Conservation (phyloP, 768 basidiomycete species). For the Termitomyces sp. region DNA sequence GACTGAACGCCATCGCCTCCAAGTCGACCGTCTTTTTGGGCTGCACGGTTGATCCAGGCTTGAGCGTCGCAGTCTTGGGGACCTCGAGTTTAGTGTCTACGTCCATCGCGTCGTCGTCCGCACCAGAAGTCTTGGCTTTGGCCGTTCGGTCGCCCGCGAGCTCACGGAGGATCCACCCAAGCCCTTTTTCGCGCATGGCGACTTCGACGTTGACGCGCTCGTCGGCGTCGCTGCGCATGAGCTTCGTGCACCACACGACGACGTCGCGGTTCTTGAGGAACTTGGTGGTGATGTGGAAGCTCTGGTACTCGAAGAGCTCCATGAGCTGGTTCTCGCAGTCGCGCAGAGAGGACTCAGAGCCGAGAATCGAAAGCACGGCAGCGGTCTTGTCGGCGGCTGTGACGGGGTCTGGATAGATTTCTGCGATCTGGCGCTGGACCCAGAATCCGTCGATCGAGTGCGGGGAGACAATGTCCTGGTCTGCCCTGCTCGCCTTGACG, state of each 20-base stretch:
- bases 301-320: conserved; percentile 93
- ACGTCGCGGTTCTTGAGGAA: conserved; percentile 96
- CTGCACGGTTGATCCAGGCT: conserved; percentile 83
- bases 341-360: conserved; percentile 82
- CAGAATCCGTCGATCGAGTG: conserved; percentile 96
- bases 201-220: conserved; percentile 93
- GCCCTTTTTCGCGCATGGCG: conserved; percentile 95
- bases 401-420: conserved; percentile 91
- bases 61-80: conserved; percentile 83
- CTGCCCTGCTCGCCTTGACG: conserved; percentile 52
- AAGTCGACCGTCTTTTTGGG: conserved; percentile 87
- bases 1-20: conserved; percentile 93
- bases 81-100: conserved; percentile 66
- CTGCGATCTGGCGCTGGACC: conserved; percentile 93
- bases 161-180: conserved; percentile 93
- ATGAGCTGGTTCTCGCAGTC: conserved; percentile 96
- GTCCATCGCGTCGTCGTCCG: conserved; percentile 72
- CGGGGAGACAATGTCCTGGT: conserved; percentile 82
- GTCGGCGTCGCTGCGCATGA: conserved; percentile 85
- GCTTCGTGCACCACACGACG: conserved; percentile 96
- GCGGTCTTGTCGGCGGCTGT: conserved; percentile 91
- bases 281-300: conserved; percentile 85
- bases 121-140: conserved; percentile 35
- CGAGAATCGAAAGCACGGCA: conserved; percentile 79
- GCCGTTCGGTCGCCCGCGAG: conserved; percentile 78